These are phyloP conservation scores for Penicillium frequentans DNA, from an alignment of 2,329 filamentous ascomycete genomes.

Conservation along the genomic window DNA sequence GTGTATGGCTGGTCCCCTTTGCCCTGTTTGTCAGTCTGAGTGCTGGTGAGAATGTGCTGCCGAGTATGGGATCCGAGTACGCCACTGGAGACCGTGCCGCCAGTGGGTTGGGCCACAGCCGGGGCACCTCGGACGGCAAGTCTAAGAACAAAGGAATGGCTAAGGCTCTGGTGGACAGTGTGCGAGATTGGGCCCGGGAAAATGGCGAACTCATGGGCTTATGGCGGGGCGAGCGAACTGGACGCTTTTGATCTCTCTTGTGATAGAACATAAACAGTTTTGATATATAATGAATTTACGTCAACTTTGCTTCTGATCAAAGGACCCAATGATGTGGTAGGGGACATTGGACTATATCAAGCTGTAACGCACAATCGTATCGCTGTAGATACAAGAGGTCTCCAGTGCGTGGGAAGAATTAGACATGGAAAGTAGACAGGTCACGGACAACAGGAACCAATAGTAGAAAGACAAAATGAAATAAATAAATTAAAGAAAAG, in stretches of 20 bases:
- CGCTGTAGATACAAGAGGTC: neutral
- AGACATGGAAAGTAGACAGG: neutral
- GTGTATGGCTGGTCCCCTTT: constrained; percentile 96
- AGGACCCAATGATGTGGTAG: neutral
- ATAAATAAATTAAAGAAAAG: neutral
- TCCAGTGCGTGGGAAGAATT: neutral
- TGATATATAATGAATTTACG: neutral
- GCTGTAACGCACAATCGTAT: neutral
- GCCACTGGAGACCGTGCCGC: constrained; percentile 53
- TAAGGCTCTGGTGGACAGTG: constrained; percentile 61
- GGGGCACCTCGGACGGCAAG: constrained; percentile 35
- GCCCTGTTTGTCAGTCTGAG: constrained; percentile 91
- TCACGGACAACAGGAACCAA: neutral
- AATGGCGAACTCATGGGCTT: constrained; percentile 63
- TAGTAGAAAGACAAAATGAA: neutral
- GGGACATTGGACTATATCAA: neutral
- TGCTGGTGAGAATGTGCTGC: constrained; percentile 91
- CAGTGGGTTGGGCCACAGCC: constrained; percentile 26
- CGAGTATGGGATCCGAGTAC: constrained; percentile 82
- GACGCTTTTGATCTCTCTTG: constrained; percentile 36
- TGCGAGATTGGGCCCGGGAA: constrained; percentile 61
- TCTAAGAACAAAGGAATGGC: constrained; percentile 60
- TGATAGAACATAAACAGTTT: too few relatives aligned
- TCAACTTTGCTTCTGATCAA: neutral
- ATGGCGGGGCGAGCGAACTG: constrained; percentile 60